Evolutionary conservation across 192 early-diverging fungal genomes (phyloP).

Genomic region (Entomortierella chlamydospora): DNA sequence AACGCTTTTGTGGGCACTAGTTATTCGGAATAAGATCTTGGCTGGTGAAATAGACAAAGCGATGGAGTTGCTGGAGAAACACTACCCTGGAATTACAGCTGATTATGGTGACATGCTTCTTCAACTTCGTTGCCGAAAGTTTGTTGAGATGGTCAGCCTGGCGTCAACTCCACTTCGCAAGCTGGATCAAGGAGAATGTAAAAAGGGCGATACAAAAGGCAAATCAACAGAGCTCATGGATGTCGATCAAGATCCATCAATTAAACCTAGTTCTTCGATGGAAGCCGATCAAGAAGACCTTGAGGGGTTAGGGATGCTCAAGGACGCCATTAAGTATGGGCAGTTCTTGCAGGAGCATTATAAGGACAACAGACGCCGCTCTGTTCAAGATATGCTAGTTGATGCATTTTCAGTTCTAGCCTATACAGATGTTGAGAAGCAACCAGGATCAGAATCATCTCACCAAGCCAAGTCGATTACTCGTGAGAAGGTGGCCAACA

Average conservation of each 20-base stretch:
- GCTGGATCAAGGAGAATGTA: slow-evolving; percentile 14
- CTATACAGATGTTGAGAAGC: slow-evolving; percentile 67
- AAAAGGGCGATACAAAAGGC: slow-evolving; percentile 25
- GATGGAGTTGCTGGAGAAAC: slow-evolving; percentile 69
- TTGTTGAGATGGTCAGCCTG: slow-evolving; percentile 83
- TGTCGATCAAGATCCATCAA: slow-evolving; percentile 23
- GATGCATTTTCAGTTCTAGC: slow-evolving; percentile 80
- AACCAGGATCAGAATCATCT: neutral
- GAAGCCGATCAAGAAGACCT: slow-evolving; percentile 35
- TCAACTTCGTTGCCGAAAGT: slow-evolving; percentile 84
- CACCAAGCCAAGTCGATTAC: slow-evolving; percentile 12
- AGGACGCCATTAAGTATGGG: slow-evolving; percentile 62
- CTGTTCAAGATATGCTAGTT: slow-evolving; percentile 40
- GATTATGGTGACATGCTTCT: slow-evolving; percentile 77
- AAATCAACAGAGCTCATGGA: slow-evolving; percentile 40
- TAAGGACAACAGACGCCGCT: slow-evolving; percentile 12
- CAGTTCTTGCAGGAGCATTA: slow-evolving; percentile 70
- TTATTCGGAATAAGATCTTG: slow-evolving; percentile 64
- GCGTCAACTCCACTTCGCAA: slow-evolving; percentile 37
- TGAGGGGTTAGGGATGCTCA: slow-evolving; percentile 35
- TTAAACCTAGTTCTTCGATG: neutral
- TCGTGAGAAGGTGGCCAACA: slow-evolving; percentile 70
- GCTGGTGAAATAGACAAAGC: slow-evolving; percentile 83
- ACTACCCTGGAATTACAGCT: slow-evolving; percentile 76
- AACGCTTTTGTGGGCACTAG: slow-evolving; percentile 13